Evolutionary conservation across 139 green algal species (phyloP).

Genomic region (Mychonastes homosphaera): DNA sequence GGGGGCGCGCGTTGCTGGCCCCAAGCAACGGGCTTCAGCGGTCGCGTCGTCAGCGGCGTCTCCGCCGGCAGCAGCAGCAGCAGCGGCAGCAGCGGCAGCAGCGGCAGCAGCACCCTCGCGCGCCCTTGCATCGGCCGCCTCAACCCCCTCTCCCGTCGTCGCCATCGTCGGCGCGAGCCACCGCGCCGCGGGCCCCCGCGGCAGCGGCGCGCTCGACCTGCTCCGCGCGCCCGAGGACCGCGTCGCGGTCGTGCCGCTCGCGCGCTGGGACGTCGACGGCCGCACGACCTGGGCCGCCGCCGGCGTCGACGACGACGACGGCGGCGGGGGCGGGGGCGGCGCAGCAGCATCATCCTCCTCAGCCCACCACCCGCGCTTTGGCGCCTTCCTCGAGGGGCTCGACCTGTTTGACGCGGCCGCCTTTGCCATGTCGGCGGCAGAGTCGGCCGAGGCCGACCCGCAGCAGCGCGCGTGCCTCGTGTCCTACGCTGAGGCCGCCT

Average conservation of each 20-base stretch:
- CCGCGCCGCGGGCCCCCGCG: background rate
- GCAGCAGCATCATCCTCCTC: constrained; percentile 23
- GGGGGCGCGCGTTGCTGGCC: background rate
- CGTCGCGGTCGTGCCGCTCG: constrained; percentile 26
- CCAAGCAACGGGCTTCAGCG: background rate
- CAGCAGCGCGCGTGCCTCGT: constrained; percentile 66
- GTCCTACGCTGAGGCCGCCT: constrained; percentile 6
- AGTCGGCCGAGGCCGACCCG: constrained; percentile 62
- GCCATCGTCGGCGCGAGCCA: background rate
- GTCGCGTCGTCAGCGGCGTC: background rate
- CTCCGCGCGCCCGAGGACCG: constrained; percentile 7
- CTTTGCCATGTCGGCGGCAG: constrained; percentile 48
- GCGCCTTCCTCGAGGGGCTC: constrained; percentile 40
- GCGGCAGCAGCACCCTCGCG: background rate
- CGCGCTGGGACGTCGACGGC: constrained; percentile 34
- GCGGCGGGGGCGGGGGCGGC: background rate
- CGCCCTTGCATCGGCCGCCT: background rate
- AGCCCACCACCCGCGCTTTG: constrained; percentile 43
- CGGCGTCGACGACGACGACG: background rate
- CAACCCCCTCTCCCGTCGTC: background rate
- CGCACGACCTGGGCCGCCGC: constrained; percentile 10
- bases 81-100: background rate
- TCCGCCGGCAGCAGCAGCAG: constrained; percentile 5
- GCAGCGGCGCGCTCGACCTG: background rate
- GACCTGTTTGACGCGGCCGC: constrained; percentile 56